Evolutionary conservation across 108 stramenopile genomes (phyloP).

Genomic region (Skeletonema marinoi): DNA sequence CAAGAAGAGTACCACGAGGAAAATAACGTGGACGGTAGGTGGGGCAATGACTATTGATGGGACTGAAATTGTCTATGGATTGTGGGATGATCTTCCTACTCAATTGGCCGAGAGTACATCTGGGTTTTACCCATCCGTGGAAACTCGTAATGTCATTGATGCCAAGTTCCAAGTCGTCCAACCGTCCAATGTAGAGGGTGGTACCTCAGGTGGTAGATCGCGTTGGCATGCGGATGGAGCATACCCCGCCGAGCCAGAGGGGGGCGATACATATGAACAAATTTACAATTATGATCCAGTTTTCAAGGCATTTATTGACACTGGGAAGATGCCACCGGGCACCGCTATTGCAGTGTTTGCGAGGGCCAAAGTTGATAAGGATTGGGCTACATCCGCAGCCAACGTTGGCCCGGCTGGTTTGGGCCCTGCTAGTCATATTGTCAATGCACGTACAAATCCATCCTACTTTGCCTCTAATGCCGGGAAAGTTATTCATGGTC

Average conservation of each 20-base stretch:
- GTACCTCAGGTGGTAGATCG: slow-evolving; percentile 12
- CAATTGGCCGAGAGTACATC: slow-evolving; percentile 22
- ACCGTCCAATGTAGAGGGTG: slow-evolving; percentile 16
- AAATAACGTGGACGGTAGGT: slow-evolving; percentile 72
- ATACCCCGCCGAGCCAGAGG: slow-evolving; percentile 12
- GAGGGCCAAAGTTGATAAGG: slow-evolving; percentile 50
- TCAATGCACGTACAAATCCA: slow-evolving; percentile 74
- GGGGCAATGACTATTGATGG: slow-evolving; percentile 64
- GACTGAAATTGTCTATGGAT: slow-evolving; percentile 46
- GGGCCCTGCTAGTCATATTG: slow-evolving; percentile 67
- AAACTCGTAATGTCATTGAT: slow-evolving; percentile 14
- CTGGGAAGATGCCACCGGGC: slow-evolving; percentile 17
- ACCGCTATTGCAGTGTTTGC: slow-evolving; percentile 45
- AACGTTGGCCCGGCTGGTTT: slow-evolving; percentile 29
- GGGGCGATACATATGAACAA: slow-evolving; percentile 16
- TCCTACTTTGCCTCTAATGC: slow-evolving; percentile 39
- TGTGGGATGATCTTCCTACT: slow-evolving; percentile 41
- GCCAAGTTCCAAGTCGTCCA: slow-evolving; percentile 1
- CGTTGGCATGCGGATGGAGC: slow-evolving; percentile 48
- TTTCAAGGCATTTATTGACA: slow-evolving; percentile 39
- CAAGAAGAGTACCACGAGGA: background rate
- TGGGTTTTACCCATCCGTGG: slow-evolving; percentile 29
- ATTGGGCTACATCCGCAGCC: slow-evolving; percentile 34
- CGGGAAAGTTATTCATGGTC: slow-evolving; percentile 42
- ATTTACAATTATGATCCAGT: slow-evolving; percentile 16